Conservation (phyloP, 441 rosid species). For the Aquilaria agallochum region DNA sequence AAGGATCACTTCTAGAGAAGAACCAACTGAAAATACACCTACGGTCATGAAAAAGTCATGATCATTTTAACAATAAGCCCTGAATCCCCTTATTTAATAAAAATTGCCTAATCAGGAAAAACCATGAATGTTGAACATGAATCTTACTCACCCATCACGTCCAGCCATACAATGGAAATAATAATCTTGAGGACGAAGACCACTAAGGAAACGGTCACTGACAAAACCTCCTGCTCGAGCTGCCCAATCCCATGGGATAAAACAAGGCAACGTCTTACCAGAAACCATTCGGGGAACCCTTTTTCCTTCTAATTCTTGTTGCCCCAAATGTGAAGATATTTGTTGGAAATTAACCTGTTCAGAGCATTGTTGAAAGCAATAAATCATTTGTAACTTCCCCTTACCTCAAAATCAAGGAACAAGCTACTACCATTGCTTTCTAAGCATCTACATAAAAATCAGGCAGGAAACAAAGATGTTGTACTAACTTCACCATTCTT, state of each 20-base stretch:
- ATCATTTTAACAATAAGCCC: no score
- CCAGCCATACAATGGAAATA: slow-evolving; percentile 99
- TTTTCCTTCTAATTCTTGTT: slow-evolving; percentile 99
- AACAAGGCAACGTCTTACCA: slow-evolving; percentile 97
- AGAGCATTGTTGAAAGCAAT: slow-evolving; percentile 18
- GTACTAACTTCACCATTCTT: no score
- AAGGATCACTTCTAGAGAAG: no score
- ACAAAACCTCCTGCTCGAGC: slow-evolving; percentile 98
- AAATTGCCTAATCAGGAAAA: no score
- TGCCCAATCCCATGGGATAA: slow-evolving; percentile 98
- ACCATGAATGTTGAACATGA: background rate
- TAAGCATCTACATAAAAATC: no score
- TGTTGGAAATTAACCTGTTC: slow-evolving; percentile 98
- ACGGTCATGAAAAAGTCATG: no score
- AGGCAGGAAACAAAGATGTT: no score
- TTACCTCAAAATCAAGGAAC: no score
- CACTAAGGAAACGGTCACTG: slow-evolving; percentile 93
- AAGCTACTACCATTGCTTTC: no score
- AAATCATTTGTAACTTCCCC: no score
- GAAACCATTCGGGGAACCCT: slow-evolving; percentile 99
- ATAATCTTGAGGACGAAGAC: slow-evolving; percentile 99
- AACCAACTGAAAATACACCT: no score
- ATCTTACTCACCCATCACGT: slow-evolving; percentile 84
- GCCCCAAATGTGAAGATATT: slow-evolving; percentile 95
- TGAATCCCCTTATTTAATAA: no score